Evolutionary conservation across 768 basidiomycete species (phyloP), one percentile per base, ranked within the genome.

Genomic region (Tremella mesenterica): DNA sequence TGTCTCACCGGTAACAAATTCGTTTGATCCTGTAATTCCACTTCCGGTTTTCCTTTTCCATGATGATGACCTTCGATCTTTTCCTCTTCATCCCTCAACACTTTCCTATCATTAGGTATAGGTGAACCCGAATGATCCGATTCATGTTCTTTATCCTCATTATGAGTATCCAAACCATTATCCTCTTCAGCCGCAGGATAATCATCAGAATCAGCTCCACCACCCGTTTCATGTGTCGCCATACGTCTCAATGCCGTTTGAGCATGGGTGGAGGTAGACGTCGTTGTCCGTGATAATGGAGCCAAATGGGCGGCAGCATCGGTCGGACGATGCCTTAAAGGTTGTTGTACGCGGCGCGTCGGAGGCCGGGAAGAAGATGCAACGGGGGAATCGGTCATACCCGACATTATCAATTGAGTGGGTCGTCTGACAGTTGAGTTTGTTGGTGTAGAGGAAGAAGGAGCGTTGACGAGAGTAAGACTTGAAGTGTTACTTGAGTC

Each of bases 1-100:
- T 82, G 81, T 52, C 75, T 78, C 66, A 81, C 79, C 0, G 85
- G 85, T 4, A 86, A 76, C 12, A 85, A 77, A 63, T 87, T 86
- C 3, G 85, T 86, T 70, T 87, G 85, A 75, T 87, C 85, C 10
- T 83, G 83, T 46, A 85, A 56, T 44, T 61, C 63, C 38, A 60
- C 41, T 51, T 61, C 58, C 43, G 67, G 61, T 59, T 64, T 64
- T 44, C 48, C 56, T 50, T 57, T 57, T 44, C 36, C 8, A 43
- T 18, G 38, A 12, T 25, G n/a, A 26, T 38, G 23, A 28, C 31
- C 48, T 28, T 16, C 33, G 10, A 44, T 49, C 14, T 41, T 14
- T 36, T 29, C 52, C 27, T 59, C 49, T 33, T 58, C 57, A 48
- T 55, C 44, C 13, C 8, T 18, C n/a, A 23, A 33, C 18, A 14